Conservation (phyloP, 768 basidiomycete genomes). For the Suillus placidus region DNA sequence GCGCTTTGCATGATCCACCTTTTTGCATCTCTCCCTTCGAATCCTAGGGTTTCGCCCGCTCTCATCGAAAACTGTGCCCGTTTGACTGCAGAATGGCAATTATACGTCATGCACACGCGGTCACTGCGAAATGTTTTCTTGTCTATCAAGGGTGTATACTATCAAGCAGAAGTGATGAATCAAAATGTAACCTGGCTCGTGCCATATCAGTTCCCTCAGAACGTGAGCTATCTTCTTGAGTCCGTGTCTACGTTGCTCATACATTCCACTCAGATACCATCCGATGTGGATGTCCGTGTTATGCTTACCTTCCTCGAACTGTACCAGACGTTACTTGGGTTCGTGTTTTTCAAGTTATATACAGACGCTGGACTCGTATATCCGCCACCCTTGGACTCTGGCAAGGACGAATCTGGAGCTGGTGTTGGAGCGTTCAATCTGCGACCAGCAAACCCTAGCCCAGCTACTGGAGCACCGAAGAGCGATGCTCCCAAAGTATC, state of each 20-base stretch:
- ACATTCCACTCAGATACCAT: slow-evolving; percentile 65
- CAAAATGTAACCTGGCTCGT: slow-evolving; percentile 95
- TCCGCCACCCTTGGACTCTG: slow-evolving; percentile 86
- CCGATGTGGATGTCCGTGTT: slow-evolving; percentile 96
- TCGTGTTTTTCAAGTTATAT: slow-evolving; percentile 98
- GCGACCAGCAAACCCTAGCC: slow-evolving; percentile 45
- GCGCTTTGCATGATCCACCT: slow-evolving; percentile 94
- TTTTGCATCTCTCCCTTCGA: slow-evolving; percentile 91
- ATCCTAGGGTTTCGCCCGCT: slow-evolving; percentile 74
- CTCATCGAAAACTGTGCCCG: slow-evolving; percentile 90
- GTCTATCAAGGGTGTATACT: slow-evolving; percentile 97
- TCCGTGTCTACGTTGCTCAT: slow-evolving; percentile 12
- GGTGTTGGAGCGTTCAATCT: slow-evolving; percentile 88
- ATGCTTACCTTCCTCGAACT: slow-evolving; percentile 98
- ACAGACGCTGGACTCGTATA: slow-evolving; percentile 91
- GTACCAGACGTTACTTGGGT: slow-evolving; percentile 94
- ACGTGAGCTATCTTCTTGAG: slow-evolving; percentile 48
- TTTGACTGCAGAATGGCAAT: slow-evolving; percentile 93
- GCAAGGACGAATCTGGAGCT: slow-evolving; percentile 82
- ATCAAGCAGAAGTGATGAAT: slow-evolving; percentile 93
- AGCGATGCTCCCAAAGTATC: slow-evolving; percentile 42
- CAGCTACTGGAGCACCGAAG: slow-evolving; percentile 24
- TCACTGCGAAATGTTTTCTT: slow-evolving; percentile 90
- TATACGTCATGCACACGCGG: slow-evolving; percentile 88
- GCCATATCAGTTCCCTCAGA: slow-evolving; percentile 97